Base-by-base conservation (phyloP, 2,329 filamentous ascomycete genomes). In the Calycina herbarum region DNA sequence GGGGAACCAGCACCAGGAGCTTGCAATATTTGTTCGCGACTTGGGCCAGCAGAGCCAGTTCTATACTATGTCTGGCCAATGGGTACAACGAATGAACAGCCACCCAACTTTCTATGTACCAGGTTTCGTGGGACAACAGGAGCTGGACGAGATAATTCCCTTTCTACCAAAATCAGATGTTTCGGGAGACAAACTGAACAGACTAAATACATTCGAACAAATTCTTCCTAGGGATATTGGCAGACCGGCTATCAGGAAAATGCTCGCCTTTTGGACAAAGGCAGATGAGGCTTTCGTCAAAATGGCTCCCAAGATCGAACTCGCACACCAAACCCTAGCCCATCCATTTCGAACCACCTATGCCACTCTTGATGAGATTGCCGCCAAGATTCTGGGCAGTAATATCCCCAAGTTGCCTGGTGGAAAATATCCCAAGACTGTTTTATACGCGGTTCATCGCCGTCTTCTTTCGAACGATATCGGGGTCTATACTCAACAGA, bases 361-460 rank as follows among this genome's bases (percentile, higher is more conserved):
- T 66, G 70, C 67, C 27, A 82, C 78, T 5, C 73, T 85, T 31
- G 70, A 77, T 0, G 78, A 81, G 20, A 81, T 84, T 56, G 79
- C 83, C 1, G 75, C 77, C 40, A 77, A 73, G 7, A 71, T 85
- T 29, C 81, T 64, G 72, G 73, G 13, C 63, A 69, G 70, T 68
- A 67, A 45, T 5, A 63, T 73, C 15, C 66, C 73, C 35, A 69
- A 62, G 45, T 31, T 61, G 10, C 29, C 69, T 1, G 74, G 76
- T 27, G 76, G 75, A 1, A 77, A 76, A 10, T 82, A 83, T 62
- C 77, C 82, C 0, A 69, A 82, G 0, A 72, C 81, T 33, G 82
- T 83, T 8, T 77, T 93, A 5, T 91, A 92, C 72, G 90, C 91
- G 3, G 86, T 93, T 6, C 89, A 93, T 70, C 85, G 85, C 64